phyloP scores from a whole-genome alignment of 1,284 basidiomycete genomes.

The Pterulicium gracile region DNA sequence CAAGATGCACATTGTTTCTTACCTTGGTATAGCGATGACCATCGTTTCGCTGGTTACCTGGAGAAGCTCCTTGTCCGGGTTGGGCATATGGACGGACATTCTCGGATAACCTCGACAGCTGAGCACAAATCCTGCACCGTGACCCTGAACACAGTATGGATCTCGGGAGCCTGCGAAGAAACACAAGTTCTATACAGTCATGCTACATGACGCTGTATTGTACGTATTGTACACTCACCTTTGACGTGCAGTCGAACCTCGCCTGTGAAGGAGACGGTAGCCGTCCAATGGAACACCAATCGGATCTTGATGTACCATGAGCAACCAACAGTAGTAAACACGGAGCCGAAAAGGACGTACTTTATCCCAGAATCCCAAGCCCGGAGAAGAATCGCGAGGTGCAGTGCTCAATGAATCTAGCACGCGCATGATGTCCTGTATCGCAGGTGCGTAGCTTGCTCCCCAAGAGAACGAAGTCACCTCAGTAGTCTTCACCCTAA shows the following conservation, averaged over 20 bases:
- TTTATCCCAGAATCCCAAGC: constrained; percentile 93
- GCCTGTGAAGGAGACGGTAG: constrained; percentile 62
- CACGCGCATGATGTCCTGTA: constrained; percentile 81
- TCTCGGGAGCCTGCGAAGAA: constrained; percentile 66
- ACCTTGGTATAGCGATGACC: constrained; percentile 80
- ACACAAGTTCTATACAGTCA: too few relatives aligned
- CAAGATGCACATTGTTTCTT: constrained; percentile 18
- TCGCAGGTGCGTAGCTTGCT: constrained; percentile 78
- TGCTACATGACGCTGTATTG: too few relatives aligned
- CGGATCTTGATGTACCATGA: constrained; percentile 45
- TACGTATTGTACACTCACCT: constrained; percentile 33
- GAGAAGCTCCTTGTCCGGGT: constrained; percentile 70
- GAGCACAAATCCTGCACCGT: constrained; percentile 84
- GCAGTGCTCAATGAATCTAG: constrained; percentile 77
- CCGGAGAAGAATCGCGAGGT: constrained; percentile 79
- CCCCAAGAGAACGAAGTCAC: constrained; percentile 85
- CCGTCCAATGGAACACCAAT: constrained; percentile 76
- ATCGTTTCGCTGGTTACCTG: constrained; percentile 80
- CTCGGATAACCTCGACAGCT: constrained; percentile 76
- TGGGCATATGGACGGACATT: constrained; percentile 65
- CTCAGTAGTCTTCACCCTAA: constrained; percentile 55
- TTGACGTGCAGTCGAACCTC: constrained; percentile 80
- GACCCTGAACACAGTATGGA: constrained; percentile 67
- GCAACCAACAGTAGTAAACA: neutral
- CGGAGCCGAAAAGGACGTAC: constrained; percentile 20